Percentiles rank a stretch among this genome's conserved stretches.
phyloP scores from a whole-genome alignment of 2,329 filamentous ascomycete species.

The Elsinoe ampelina region DNA sequence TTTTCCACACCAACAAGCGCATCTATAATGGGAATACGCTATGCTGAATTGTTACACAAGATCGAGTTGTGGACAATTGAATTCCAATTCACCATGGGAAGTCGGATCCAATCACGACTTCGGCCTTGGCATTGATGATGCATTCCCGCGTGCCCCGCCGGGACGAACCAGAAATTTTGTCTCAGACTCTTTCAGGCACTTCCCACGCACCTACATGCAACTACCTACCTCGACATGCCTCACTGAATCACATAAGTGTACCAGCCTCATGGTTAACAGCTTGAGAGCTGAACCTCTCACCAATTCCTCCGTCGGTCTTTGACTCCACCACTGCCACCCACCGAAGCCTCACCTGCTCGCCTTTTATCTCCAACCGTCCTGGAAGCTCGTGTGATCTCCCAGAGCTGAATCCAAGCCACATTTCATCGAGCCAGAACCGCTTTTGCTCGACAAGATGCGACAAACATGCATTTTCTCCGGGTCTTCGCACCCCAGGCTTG shows the following conservation, averaged over 20 bases:
- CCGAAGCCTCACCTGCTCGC: background rate
- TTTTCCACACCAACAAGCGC: too few relatives aligned
- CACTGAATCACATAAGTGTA: background rate
- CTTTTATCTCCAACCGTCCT: background rate
- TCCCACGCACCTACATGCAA: background rate
- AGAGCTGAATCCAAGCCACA: background rate
- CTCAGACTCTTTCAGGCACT: background rate
- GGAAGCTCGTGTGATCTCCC: background rate
- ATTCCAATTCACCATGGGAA: background rate
- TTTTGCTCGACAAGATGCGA: slow-evolving; percentile 42
- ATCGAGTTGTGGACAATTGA: too few relatives aligned
- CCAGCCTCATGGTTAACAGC: slow-evolving; percentile 3
- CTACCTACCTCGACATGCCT: background rate
- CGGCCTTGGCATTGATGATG: slow-evolving; percentile 5
- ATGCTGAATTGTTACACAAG: too few relatives aligned
- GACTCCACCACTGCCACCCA: background rate
- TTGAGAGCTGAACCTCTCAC: slow-evolving; percentile 3
- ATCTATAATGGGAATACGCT: too few relatives aligned
- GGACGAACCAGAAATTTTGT: slow-evolving; percentile 8
- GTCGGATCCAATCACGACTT: background rate
- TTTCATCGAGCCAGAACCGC: background rate
- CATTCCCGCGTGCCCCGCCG: background rate
- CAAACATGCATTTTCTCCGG: slow-evolving; percentile 60
- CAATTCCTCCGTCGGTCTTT: background rate
- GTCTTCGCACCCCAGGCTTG: slow-evolving; percentile 54